These are phyloP conservation scores for Pyrenophora tritici-repentis DNA, from an alignment of 2,329 filamentous ascomycete genomes.

Conservation along the genomic window DNA sequence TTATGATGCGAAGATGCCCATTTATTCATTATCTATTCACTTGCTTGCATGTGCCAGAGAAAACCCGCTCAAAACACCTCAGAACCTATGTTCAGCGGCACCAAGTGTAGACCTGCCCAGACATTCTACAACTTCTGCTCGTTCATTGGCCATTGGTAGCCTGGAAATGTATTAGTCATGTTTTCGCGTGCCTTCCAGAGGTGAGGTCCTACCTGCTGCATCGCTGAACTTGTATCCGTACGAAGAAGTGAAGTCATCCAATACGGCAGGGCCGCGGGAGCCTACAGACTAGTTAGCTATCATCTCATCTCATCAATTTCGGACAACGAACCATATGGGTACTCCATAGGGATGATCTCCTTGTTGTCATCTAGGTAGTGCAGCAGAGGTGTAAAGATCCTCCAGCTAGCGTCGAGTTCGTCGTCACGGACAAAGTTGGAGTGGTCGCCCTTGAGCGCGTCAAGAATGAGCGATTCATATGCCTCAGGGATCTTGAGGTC, in stretches of 20 bases:
- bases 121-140: slow-evolving; percentile 43
- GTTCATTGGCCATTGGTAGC: slow-evolving; percentile 49
- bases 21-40: slow-evolving; percentile 25
- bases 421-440: slow-evolving; percentile 77
- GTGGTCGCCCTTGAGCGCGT: slow-evolving; percentile 98
- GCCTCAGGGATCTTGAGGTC: slow-evolving; percentile 99
- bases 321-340: slow-evolving; percentile 82
- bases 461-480: slow-evolving; percentile 95
- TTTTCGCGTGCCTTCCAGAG: slow-evolving; percentile 11
- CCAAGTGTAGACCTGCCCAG: slow-evolving; percentile 18
- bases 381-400: slow-evolving; percentile 94
- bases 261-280: slow-evolving; percentile 91
- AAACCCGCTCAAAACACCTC: slow-evolving; percentile 9
- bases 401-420: slow-evolving; percentile 96
- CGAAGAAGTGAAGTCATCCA: slow-evolving; percentile 97
- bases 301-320: background rate
- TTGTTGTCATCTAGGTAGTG: slow-evolving; percentile 99
- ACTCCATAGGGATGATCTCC: slow-evolving; percentile 99
- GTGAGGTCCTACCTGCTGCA: slow-evolving; percentile 67
- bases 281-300: slow-evolving; percentile 60
- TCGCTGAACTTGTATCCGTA: slow-evolving; percentile 99
- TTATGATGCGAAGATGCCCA: too few relatives aligned
- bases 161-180: slow-evolving; percentile 30
- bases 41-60: slow-evolving; percentile 2
- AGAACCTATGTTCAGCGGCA: slow-evolving; percentile 14